Conservation (phyloP, 805 yeast species). For the Nadsonia fulvescens region DNA sequence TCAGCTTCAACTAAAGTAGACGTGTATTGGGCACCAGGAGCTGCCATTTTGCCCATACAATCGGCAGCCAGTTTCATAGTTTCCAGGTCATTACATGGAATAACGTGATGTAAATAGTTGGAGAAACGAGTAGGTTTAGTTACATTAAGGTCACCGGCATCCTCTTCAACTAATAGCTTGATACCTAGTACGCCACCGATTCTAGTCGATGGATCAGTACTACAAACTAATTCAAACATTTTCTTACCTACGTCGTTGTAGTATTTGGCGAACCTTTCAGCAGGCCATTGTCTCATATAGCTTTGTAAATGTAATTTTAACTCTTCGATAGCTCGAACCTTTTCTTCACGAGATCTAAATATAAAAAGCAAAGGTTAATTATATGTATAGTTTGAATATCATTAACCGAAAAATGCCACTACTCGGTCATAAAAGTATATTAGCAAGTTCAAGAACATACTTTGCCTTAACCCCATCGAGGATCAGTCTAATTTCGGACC, state of each 20-base stretch:
- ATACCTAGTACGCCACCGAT: constrained; percentile 87
- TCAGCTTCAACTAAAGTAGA: constrained; percentile 89
- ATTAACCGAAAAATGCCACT: too few species aligned
- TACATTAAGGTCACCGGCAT: constrained; percentile 66
- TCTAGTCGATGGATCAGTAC: constrained; percentile 50
- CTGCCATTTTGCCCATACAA: constrained; percentile 75
- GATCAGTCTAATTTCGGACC: too few species aligned
- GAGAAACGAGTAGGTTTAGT: constrained; percentile 81
- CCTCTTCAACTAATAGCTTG: constrained; percentile 70
- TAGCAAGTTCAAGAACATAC: too few species aligned
- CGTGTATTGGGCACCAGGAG: constrained; percentile 75
- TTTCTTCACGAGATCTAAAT: constrained; percentile 14
- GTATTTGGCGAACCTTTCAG: constrained; percentile 66
- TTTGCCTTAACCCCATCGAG: too few species aligned
- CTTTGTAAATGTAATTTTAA: constrained; percentile 51
- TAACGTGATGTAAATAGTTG: constrained; percentile 65
- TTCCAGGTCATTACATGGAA: constrained; percentile 65
- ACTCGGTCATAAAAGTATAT: too few species aligned
- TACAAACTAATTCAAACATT: constrained; percentile 69
- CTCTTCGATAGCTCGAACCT: constrained; percentile 43
- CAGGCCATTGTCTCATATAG: constrained; percentile 61
- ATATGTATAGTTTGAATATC: too few species aligned
- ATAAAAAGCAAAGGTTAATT: too few species aligned
- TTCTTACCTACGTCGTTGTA: constrained; percentile 75
- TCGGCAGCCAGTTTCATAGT: constrained; percentile 78